Base-by-base conservation (phyloP, 2,329 filamentous ascomycete genomes). In the Lachnellula hyalina region DNA sequence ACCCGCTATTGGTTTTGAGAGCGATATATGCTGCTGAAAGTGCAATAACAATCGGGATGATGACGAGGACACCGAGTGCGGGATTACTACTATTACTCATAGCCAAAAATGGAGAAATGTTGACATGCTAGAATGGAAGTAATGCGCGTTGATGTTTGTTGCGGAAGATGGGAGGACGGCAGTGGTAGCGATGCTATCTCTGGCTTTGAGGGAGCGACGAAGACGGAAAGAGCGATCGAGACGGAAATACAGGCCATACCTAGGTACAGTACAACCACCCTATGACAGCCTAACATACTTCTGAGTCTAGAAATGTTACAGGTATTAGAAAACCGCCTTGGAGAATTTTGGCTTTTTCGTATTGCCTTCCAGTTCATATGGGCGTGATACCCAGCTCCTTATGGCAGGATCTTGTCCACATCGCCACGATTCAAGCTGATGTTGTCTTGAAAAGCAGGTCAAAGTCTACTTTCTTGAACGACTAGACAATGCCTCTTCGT, bases 41-140 rank as follows among this genome's bases (percentile, higher is more conserved):
- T 57, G 66, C 69, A 38, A 77, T 68, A 53, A 72, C 63, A 56
- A 78, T 76, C 41, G 76, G 75, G 52, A 78, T 72, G 47, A 77
- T 64, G 54, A 77, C 69, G 58, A 78, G 67, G 54, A 71, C 71
- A 55, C 75, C 67, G 61, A 77, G 64, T 59, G 74, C 71, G 61
- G 70, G 65, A 53, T 64, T 72, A 61, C 68, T 71, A 54, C 68
- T 71, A 54, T 54, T 68, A 64, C 57, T 68, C 68, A 71, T 71
- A 67, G 65, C 68, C 65, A 68, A 68, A 64, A 64, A 54, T 57
- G 57, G 55, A 58, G 50, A 58, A 40, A 62, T 65, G 57, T 41
- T 58, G 57, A 59, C 54, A 57, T 60, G 49, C 53, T 61, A 63
- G 57, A 62, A 60, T 55, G 45, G 54, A 49, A 52, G 49, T 55